Base-by-base conservation (phyloP, 345 rosid genomes). In the Hibiscus tridactylites region DNA sequence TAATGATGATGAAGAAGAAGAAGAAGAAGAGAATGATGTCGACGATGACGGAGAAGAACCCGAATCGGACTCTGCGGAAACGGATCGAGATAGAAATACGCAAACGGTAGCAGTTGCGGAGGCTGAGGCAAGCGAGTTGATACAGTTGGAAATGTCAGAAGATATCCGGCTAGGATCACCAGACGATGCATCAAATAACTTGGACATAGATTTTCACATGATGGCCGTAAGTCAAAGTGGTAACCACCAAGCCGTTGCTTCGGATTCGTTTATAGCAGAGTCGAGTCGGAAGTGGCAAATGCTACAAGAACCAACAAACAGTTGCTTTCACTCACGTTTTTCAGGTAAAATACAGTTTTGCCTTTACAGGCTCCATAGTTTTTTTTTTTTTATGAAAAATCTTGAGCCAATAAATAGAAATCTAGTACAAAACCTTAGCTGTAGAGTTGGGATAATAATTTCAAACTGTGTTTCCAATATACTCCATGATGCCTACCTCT, bases 71-170 rank as follows among this genome's bases (percentile, higher is more conserved):
- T 81, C 82, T 0, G 64, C 73, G 2, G 85, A 82, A 75, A 81
- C 85, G 0, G 85, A 83, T 42, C 79, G 80, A 44, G 74, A 75
- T 50, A 69, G 58, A 35, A 37, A 49, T 47, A 13, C 52, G 9
- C 72, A 47, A 24, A 80, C 62, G 1, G 79, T 29, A 29, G 72
- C 64, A 3, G 2, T 9, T 42, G 75, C 62, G 8, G 74, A 70
- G 3, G 82, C 83, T 0, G 90, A 89, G 80, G 90, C 86, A 42
- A 87, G 83, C 73, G 90, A 89, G 79, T 83, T 85, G 8, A 85
- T 86, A 88, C 90, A 84, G 71, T 71, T 90, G 62, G 95, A 88
- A 60, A 90, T 86, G 92, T 90, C 95, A 0, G 95, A 87, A 81
- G 90, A 85, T 66, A 89, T 89, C 56, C 78, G 89, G 76, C 76